Conservation (phyloP, 2,329 filamentous ascomycete species). For the Xylariaceae sp. region DNA sequence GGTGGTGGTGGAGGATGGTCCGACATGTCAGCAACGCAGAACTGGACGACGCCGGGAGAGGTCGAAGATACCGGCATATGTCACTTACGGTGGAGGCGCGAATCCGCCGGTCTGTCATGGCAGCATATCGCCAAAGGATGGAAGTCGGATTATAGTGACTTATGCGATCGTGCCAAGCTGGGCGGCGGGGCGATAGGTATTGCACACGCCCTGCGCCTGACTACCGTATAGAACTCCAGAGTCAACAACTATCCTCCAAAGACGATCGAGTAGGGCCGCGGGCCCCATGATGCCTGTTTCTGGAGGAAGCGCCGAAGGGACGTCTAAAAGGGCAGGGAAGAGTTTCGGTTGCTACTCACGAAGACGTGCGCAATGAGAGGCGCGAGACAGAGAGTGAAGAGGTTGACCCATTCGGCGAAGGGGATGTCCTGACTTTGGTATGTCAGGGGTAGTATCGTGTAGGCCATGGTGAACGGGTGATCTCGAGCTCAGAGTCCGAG, state of each 20-base stretch:
- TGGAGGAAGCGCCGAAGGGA: too few relatives aligned
- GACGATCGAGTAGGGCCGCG: too few relatives aligned
- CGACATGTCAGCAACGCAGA: not conserved
- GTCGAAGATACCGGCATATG: too few relatives aligned
- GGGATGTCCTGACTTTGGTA: constrained; percentile 7
- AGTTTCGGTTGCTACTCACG: too few relatives aligned
- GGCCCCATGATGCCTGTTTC: too few relatives aligned
- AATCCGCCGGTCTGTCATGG: constrained; percentile 26
- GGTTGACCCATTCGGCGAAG: constrained; percentile 22
- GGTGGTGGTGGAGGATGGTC: not conserved
- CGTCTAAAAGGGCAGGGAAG: too few relatives aligned
- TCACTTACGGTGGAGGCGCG: constrained; percentile 11
- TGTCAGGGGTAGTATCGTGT: too few relatives aligned
- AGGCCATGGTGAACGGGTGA: too few relatives aligned
- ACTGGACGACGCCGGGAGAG: too few relatives aligned
- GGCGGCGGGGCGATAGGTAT: constrained; percentile 11
- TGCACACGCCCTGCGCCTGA: too few relatives aligned
- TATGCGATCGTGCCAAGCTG: constrained; percentile 23
- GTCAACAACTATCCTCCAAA: too few relatives aligned
- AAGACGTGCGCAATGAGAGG: constrained; percentile 27
- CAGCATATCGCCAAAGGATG: constrained; percentile 29
- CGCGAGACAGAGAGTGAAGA: constrained; percentile 24
- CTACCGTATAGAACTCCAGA: constrained; percentile 20
- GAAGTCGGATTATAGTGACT: constrained; percentile 28
- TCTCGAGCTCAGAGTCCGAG: too few relatives aligned